Base-by-base conservation (phyloP, 2,329 filamentous ascomycete genomes). In the Penicillium fuscoglaucum region DNA sequence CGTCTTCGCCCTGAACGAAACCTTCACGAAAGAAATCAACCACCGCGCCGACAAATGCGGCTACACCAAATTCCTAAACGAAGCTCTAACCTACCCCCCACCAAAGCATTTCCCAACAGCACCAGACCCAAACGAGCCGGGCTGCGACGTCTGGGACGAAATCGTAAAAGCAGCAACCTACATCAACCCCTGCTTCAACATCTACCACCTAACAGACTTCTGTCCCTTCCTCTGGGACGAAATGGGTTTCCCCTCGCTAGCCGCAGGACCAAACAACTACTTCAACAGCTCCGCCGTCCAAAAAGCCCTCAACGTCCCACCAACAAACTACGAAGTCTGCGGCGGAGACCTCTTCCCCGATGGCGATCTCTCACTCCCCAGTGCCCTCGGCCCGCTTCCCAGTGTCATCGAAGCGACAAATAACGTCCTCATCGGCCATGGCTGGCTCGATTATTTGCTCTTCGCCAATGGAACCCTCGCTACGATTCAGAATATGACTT, bases 401-500 rank as follows among this genome's bases (percentile, higher is more conserved):
- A 78, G 84, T 39, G 85, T 93, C 37, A 90, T 93, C 62, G 90
- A 93, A 67, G 79, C 80, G 33, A 90, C 89, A 1, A 81, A 88
- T 47, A 87, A 88, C 61, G 90, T 90, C 9, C 82, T 95, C 64
- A 86, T 95, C 67, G 87, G 82, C 3, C 89, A 93, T 68, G 90
- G 89, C 12, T 77, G 83, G 49, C 81, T 88, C 12, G 90, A 92
- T 74, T 89, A 83, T 69, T 81, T 90, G 59, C 80, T 91, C 10
- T 78, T 88, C 26, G 79, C 82, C 67, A 89, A 90, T 70, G 90
- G 89, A 17, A 89, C 89, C 0, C 79, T 93, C 1, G 78, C 91
- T 7, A 82, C 83, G 1, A 87, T 93, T 58, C 90, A 93, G 70
- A 92, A 92, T 77, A 90, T 93, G 86, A 92, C 89, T 0, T 93